Conservation (phyloP, 1,284 basidiomycete species). For the Sporisorium iseilematis-ciliati region DNA sequence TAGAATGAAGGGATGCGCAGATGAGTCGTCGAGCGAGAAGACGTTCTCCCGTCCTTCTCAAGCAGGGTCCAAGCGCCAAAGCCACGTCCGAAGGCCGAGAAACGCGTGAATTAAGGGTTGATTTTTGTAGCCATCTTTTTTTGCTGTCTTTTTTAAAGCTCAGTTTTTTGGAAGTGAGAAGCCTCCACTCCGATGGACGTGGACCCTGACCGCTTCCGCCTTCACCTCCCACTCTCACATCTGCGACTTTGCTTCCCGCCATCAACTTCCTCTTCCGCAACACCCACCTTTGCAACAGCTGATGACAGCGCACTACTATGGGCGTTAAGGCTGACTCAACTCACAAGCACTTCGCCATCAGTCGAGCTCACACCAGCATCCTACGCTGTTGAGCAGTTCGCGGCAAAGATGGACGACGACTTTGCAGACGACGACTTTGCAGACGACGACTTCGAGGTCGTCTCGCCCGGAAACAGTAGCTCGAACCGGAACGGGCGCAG, state of each 20-base stretch:
- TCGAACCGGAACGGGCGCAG: not conserved
- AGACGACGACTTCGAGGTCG: constrained; percentile 33
- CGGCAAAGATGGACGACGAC: constrained; percentile 16
- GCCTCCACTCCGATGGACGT: constrained; percentile 15
- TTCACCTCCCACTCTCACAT: not conserved
- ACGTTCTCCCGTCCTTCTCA: not conserved
- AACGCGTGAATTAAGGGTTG: not conserved
- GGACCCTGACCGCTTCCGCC: no score
- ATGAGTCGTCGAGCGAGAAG: no score
- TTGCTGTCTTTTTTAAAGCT: constrained; percentile 1
- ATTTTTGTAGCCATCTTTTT: not conserved
- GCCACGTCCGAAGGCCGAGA: constrained; percentile 14
- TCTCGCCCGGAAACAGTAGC: not conserved
- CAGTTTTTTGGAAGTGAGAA: not conserved
- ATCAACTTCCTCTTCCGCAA: not conserved
- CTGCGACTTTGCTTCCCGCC: not conserved
- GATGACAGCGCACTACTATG: not conserved
- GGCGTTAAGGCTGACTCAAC: no score
- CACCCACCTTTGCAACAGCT: not conserved
- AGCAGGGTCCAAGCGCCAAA: constrained; percentile 19
- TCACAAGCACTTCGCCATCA: not conserved
- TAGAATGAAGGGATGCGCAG: not conserved
- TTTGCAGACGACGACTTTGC: constrained; percentile 24
- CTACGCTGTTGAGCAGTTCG: not conserved
- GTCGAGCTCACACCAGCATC: no score